Evolutionary conservation across 768 basidiomycete species (phyloP), one percentile per base, ranked within the genome.

Genomic region (Tylopilus sp.): DNA sequence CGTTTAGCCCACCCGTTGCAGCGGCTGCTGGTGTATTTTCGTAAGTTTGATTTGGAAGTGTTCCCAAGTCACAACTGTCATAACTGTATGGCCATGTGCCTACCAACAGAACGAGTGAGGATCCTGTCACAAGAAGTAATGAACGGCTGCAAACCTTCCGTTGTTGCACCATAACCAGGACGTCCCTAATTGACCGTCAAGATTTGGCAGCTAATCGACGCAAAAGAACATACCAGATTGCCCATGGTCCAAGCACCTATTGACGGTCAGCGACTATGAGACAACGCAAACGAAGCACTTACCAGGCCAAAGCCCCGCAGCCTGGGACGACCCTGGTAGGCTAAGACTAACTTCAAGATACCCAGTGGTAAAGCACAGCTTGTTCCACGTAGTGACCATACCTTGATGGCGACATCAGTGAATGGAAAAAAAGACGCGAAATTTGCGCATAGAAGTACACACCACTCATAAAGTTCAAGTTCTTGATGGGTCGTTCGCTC

Each of bases 351-450:
- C 81, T 70, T 97, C 97, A 50, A 98, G 74, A 64, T 94, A 93
- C 2, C 91, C 93, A 0, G 91, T 92, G 15, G 85, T 95, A 71
- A 94, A 97, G 71, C 95, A 98, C 48, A 97, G 70, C 70, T 97
- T 91, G 71, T 97, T 95, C 94, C 95, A 97, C 12, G 84, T 79
- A 58, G 87, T 83, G 10, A 94, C 47, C 85, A 86, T 86, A 33
- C 81, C 83, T 79, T 51, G 33, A 43, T 18, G 44, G 48, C 28
- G 46, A 58, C 47, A 20, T 60, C 26, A 55, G 44, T 25, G 40
- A 47, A 47, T 8, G 11, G 26, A 45, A 42, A 10, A 28, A 28
- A 10, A 28, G 11, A 28, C 28, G 7, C 7, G 15, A 44, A 48
- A 50, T n/a, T 17, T 39, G 17, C 7, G 33, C 21, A 45, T 13